Percentiles rank a stretch among this genome's conserved stretches.
These are phyloP conservation scores for Bassia scoparia DNA, from an alignment of 148 eudicot genomes.

Conservation along the genomic window DNA sequence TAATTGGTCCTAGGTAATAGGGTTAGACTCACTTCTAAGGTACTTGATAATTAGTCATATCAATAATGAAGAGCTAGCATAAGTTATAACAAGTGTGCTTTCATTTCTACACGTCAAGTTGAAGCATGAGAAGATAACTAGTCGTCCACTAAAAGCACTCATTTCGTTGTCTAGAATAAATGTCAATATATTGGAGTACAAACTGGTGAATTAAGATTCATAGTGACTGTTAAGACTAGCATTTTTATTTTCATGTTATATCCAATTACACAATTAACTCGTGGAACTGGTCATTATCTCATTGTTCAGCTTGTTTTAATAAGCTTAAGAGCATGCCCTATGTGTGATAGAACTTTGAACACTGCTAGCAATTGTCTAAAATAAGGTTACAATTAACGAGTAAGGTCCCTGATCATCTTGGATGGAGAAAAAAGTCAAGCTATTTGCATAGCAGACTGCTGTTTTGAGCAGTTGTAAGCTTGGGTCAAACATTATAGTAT, in stretches of 20 bases:
- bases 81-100: background rate
- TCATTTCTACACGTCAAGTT: background rate
- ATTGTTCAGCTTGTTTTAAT: background rate
- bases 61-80: background rate
- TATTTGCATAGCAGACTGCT: too few relatives aligned
- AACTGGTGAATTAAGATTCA: background rate
- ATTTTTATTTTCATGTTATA: background rate
- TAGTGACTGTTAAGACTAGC: background rate
- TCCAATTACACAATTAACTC: background rate
- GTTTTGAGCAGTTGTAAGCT: too few relatives aligned
- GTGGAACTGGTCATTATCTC: background rate
- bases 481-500: too few relatives aligned
- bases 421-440: background rate
- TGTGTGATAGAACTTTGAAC: too few relatives aligned
- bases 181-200: background rate
- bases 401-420: too few relatives aligned
- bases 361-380: too few relatives aligned
- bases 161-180: constrained; percentile 3
- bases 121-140: background rate
- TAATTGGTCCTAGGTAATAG: too few relatives aligned
- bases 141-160: background rate
- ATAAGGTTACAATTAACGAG: too few relatives aligned
- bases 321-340: background rate
- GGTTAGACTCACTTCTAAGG: background rate
- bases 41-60: background rate